phyloP scores from a whole-genome alignment of 805 yeast genomes.

The Lipomyces kockii region DNA sequence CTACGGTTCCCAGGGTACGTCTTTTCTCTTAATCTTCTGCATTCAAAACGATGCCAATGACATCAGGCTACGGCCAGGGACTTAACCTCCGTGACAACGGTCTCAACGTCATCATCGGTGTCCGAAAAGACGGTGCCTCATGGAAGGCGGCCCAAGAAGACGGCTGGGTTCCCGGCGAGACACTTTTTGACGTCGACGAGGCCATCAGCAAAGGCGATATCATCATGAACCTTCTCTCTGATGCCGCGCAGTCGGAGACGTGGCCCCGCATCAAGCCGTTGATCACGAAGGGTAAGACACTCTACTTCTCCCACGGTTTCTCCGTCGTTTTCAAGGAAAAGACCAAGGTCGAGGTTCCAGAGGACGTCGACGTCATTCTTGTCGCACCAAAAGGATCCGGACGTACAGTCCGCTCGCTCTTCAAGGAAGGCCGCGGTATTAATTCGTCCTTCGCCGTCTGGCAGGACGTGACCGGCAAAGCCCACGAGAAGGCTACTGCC shows the following conservation, averaged over 20 bases:
- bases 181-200: conserved; percentile 91
- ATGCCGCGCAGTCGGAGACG: conserved; percentile 99
- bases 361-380: conserved; percentile 91
- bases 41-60: neutral
- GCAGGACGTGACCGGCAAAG: conserved; percentile 99
- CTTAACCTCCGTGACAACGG: conserved; percentile 99
- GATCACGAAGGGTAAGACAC: conserved; percentile 95
- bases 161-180: conserved; percentile 99
- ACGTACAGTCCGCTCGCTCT: conserved; percentile 98
- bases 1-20: conserved; percentile 95
- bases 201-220: conserved; percentile 91
- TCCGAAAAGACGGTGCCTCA: conserved; percentile 97
- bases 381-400: conserved; percentile 99
- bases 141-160: conserved; percentile 99
- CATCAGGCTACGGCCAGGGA: conserved; percentile 85
- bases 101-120: conserved; percentile 96
- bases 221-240: conserved; percentile 97
- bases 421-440: conserved; percentile 99
- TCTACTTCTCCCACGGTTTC: conserved; percentile 99
- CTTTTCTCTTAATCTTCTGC: neutral
- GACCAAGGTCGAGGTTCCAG: conserved; percentile 95
- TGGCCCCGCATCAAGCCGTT: conserved; percentile 87
- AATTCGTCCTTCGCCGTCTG: conserved; percentile 99
- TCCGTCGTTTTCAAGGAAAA: conserved; percentile 98
- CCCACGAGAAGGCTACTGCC: conserved; percentile 98